Percentiles rank a stretch among this genome's conserved stretches.
Conservation (phyloP, 2,329 filamentous ascomycete species). For the Alternaria atra region DNA sequence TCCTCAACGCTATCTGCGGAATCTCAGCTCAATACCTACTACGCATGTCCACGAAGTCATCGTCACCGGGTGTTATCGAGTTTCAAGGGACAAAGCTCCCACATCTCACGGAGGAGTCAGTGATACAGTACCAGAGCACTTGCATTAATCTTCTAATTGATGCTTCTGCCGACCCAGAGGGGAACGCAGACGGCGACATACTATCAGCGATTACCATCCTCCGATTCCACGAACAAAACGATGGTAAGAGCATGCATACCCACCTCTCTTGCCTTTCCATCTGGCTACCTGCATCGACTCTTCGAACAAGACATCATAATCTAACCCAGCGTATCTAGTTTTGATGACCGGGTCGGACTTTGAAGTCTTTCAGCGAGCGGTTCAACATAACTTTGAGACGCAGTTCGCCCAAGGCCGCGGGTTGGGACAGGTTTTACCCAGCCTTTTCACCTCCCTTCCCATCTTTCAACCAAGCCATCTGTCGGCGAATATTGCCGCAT, state of each 20-base stretch:
- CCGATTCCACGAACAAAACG: no score
- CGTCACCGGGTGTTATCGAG: background rate
- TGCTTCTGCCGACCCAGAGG: background rate
- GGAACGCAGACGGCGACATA: background rate
- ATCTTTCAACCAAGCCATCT: background rate
- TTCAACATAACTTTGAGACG: background rate
- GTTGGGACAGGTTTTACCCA: background rate
- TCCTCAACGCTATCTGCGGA: background rate
- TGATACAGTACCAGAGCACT: background rate
- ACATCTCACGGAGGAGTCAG: background rate
- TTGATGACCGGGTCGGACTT: constrained; percentile 1
- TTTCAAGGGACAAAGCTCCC: background rate
- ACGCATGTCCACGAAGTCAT: background rate
- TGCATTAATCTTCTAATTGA: constrained; percentile 3
- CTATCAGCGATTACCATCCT: no score
- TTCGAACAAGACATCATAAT: no score
- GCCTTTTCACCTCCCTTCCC: background rate
- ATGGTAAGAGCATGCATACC: no score
- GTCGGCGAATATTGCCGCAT: background rate
- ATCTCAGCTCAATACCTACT: background rate
- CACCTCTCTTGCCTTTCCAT: no score
- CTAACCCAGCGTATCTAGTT: background rate
- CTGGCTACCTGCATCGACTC: no score
- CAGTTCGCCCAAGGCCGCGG: constrained; percentile 1
- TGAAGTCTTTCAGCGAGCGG: background rate